Percentiles rank a stretch among this genome's conserved stretches.
phyloP scores from a whole-genome alignment of 805 yeast genomes.

The Vanderwaltozyma yarrowii region DNA sequence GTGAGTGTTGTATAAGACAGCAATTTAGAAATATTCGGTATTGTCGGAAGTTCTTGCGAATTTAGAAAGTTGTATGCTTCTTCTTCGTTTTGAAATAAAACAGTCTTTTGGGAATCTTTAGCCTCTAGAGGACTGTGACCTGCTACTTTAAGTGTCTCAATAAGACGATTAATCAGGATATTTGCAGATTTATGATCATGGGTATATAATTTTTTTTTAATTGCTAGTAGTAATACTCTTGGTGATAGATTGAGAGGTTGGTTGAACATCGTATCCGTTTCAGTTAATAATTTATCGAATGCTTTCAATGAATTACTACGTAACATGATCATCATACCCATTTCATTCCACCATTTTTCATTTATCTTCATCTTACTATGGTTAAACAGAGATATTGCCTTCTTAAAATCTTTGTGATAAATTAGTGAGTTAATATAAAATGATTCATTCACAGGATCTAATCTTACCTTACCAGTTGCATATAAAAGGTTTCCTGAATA shows the following conservation, averaged over 20 bases:
- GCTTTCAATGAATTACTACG: slow-evolving; percentile 24
- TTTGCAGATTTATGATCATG: slow-evolving; percentile 21
- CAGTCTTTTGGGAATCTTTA: slow-evolving; percentile 3
- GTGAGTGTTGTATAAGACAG: slow-evolving; percentile 18
- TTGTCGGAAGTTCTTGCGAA: slow-evolving; percentile 18
- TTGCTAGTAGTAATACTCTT: slow-evolving; percentile 28
- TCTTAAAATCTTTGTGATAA: slow-evolving; percentile 23
- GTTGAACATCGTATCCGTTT: slow-evolving; percentile 21
- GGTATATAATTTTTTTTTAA: slow-evolving; percentile 26
- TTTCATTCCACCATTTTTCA: slow-evolving; percentile 45
- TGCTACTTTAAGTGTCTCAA: slow-evolving; percentile 17
- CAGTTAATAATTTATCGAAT: slow-evolving; percentile 30
- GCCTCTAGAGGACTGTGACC: slow-evolving; percentile 11
- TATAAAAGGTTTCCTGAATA: slow-evolving; percentile 37
- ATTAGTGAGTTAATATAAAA: slow-evolving; percentile 38
- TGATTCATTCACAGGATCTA: slow-evolving; percentile 43
- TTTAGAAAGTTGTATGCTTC: slow-evolving; percentile 26
- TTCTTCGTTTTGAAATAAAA: slow-evolving; percentile 18
- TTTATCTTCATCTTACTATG: slow-evolving; percentile 29
- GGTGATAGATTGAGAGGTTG: slow-evolving; percentile 29
- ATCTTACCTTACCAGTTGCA: slow-evolving; percentile 31
- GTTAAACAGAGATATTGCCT: slow-evolving; percentile 32
- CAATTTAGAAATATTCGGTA: slow-evolving; percentile 19
- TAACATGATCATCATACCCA: slow-evolving; percentile 35
- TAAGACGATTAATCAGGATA: slow-evolving; percentile 26